A percentile compares a stretch with the other conserved stretches of the same genome.
Evolutionary conservation across 768 basidiomycete genomes (phyloP).

Genomic region (Kockovaella imperatae): DNA sequence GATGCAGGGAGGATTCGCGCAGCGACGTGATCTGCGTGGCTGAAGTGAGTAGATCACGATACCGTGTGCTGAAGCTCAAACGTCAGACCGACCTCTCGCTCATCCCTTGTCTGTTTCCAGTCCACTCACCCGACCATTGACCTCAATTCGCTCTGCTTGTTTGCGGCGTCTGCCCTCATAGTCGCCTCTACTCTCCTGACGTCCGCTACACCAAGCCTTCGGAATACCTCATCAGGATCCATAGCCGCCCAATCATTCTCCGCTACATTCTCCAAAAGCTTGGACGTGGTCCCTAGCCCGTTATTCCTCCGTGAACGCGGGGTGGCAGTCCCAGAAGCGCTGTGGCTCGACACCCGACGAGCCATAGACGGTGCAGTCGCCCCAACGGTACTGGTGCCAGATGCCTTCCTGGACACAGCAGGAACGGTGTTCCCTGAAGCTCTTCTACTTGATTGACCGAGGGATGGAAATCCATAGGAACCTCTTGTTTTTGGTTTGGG

Average conservation of each 20-base stretch:
- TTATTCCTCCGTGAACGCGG: too few species aligned
- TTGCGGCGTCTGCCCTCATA: slow-evolving; percentile 36
- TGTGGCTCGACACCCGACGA: too few species aligned
- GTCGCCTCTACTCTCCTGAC: slow-evolving; percentile 40
- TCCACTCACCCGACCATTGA: slow-evolving; percentile 40
- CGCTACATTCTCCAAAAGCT: too few species aligned
- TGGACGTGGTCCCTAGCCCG: too few species aligned
- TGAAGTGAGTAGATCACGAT: slow-evolving; percentile 44
- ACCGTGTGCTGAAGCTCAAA: slow-evolving; percentile 23
- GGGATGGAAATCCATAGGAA: too few species aligned
- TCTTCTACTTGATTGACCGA: too few species aligned
- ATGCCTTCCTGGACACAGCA: too few species aligned
- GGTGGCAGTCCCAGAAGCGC: too few species aligned
- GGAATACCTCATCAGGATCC: slow-evolving; percentile 44
- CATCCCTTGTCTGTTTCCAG: neutral
- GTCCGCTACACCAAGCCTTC: slow-evolving; percentile 33
- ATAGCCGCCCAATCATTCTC: slow-evolving; percentile 42
- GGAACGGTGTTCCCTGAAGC: too few species aligned
- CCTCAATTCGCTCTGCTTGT: slow-evolving; percentile 42
- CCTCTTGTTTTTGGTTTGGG: too few species aligned
- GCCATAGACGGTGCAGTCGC: too few species aligned
- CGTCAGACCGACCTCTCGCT: neutral
- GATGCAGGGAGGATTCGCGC: slow-evolving; percentile 33
- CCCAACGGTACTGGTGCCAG: too few species aligned
- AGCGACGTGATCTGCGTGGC: slow-evolving; percentile 42